Conservation (phyloP, 208 protist species). For the Vickermania spadyakhi region DNA sequence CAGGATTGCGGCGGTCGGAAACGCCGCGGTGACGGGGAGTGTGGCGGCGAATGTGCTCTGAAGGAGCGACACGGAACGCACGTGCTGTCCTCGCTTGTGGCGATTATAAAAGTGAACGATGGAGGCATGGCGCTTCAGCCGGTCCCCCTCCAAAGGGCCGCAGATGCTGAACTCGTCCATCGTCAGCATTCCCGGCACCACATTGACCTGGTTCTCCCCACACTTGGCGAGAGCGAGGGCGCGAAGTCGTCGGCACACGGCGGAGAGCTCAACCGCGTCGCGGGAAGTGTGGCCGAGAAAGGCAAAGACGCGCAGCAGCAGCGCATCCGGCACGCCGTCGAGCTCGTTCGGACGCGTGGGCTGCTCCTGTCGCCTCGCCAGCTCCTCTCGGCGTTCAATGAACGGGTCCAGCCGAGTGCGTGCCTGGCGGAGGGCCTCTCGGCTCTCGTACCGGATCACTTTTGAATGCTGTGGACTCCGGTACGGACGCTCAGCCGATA, state of each 20-base stretch:
- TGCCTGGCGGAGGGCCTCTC: conserved; percentile 19
- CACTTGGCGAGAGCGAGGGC: conserved; percentile 11
- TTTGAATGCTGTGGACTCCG: not conserved
- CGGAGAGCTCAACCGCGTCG: conserved; percentile 20
- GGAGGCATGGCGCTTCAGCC: conserved; percentile 11
- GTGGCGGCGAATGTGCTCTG: conserved; percentile 21
- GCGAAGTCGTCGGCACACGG: conserved; percentile 42
- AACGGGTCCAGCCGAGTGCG: conserved; percentile 22
- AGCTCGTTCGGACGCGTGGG: conserved; percentile 37
- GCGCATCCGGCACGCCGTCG: conserved; percentile 17
- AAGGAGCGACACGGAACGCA: conserved; percentile 21
- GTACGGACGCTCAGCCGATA: conserved; percentile 1
- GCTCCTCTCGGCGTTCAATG: conserved; percentile 17
- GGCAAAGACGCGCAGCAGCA: conserved; percentile 21
- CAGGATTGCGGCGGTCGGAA: conserved; percentile 14
- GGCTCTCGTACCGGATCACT: conserved; percentile 29
- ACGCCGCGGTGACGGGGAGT: conserved; percentile 3
- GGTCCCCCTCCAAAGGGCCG: not conserved
- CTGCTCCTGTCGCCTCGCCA: conserved; percentile 20
- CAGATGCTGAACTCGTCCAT: conserved; percentile 10
- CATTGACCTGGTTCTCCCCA: conserved; percentile 9
- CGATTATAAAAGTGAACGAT: conserved; percentile 22
- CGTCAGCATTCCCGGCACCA: conserved; percentile 34
- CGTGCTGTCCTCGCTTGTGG: conserved; percentile 32
- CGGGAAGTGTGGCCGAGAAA: conserved; percentile 23